A percentile compares a stretch with the other conserved stretches of the same genome.
These are phyloP conservation scores for Alternaria ethzedia DNA, from an alignment of 2,329 filamentous ascomycete species.

Conservation along the genomic window DNA sequence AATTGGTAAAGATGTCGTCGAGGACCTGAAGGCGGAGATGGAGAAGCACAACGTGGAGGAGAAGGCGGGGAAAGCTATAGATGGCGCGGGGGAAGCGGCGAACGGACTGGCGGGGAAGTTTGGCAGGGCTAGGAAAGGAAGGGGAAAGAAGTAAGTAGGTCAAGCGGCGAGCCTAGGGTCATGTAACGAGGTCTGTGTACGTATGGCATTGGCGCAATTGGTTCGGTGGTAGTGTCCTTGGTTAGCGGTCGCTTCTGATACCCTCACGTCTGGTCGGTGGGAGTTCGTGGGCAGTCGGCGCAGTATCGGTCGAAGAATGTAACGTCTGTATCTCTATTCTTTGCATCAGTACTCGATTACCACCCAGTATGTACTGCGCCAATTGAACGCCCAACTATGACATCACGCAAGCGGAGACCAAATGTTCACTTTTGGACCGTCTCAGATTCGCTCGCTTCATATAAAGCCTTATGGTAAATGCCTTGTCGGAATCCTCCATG, in stretches of 20 bases:
- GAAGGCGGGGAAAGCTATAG: slow-evolving; percentile 45
- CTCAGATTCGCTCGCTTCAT: slow-evolving; percentile 51
- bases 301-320: slow-evolving; percentile 23
- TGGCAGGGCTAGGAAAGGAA: slow-evolving; percentile 36
- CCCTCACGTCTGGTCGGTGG: slow-evolving; percentile 8
- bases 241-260: slow-evolving; percentile 10
- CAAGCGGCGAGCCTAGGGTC: neutral
- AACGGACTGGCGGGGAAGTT: slow-evolving; percentile 39
- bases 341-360: slow-evolving; percentile 37
- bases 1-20: slow-evolving; percentile 63
- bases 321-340: slow-evolving; percentile 36
- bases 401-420: slow-evolving; percentile 44
- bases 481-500: slow-evolving; percentile 48
- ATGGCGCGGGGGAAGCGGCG: slow-evolving; percentile 39
- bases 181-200: neutral
- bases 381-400: slow-evolving; percentile 35
- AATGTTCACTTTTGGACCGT: slow-evolving; percentile 48
- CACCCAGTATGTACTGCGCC: slow-evolving; percentile 28
- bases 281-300: slow-evolving; percentile 10
- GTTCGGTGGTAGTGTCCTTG: slow-evolving; percentile 1
- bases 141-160: slow-evolving; percentile 26
- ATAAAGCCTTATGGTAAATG: slow-evolving; percentile 50
- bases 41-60: slow-evolving; percentile 61
- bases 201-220: neutral
- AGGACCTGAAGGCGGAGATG: slow-evolving; percentile 62